Percentiles rank a stretch among this genome's conserved stretches.
These are phyloP conservation scores for Russula olivacea DNA, from an alignment of 768 basidiomycete species.

Conservation along the genomic window DNA sequence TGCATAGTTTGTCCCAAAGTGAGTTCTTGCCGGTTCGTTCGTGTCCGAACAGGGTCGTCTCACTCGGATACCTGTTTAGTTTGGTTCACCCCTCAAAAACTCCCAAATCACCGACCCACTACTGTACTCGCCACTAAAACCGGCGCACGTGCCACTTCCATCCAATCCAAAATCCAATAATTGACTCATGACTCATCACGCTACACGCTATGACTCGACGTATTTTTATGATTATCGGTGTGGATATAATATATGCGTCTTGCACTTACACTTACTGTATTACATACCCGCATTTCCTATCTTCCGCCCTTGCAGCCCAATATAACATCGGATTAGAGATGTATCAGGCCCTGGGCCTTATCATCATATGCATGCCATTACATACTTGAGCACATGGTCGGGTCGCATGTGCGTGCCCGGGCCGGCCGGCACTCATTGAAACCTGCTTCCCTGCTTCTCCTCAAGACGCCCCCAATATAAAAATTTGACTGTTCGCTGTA, in stretches of 20 bases:
- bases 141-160: neutral
- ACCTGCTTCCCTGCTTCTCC: too few relatives aligned
- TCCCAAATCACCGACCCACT: neutral
- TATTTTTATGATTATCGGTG: slow-evolving; percentile 14
- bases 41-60: neutral
- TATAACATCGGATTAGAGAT: neutral
- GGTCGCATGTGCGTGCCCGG: too few relatives aligned
- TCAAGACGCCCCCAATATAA: too few relatives aligned
- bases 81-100: neutral
- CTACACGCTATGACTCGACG: neutral
- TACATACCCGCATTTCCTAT: neutral
- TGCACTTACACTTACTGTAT: slow-evolving; percentile 15
- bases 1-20: neutral
- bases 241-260: slow-evolving; percentile 1
- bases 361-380: too few relatives aligned
- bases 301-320: neutral
- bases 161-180: neutral
- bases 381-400: too few relatives aligned
- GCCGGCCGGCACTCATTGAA: too few relatives aligned
- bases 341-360: neutral
- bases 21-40: neutral
- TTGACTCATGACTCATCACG: too few relatives aligned
- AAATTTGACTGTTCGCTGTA: too few relatives aligned
- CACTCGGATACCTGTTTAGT: neutral
- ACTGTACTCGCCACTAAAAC: neutral